A percentile compares a stretch with the other conserved stretches of the same genome.
phyloP scores from a whole-genome alignment of 352 stramenopile species.

The Globisporangium canariense region DNA sequence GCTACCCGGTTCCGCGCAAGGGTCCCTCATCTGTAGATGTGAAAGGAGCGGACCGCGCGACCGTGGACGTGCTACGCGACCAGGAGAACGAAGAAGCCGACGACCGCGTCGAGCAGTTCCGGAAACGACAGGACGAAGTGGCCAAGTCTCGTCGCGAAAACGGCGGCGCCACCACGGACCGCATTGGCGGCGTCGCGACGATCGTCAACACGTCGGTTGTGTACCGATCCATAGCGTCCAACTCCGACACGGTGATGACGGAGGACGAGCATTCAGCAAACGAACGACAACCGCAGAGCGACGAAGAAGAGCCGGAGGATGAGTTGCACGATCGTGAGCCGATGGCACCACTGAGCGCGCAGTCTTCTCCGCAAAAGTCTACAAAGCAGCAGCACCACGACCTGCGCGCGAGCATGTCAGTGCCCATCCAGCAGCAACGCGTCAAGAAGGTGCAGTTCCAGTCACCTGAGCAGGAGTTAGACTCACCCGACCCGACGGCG shows the following conservation, averaged over 20 bases:
- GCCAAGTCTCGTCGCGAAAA: neutral
- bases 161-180: constrained; percentile 4
- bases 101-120: neutral
- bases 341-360: neutral
- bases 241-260: constrained; percentile 22
- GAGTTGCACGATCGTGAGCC: neutral
- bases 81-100: constrained; percentile 16
- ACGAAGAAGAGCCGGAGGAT: constrained; percentile 3
- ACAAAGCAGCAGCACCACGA: constrained; percentile 2
- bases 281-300: constrained; percentile 1
- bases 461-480: neutral
- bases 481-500: neutral
- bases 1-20: constrained; percentile 11
- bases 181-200: constrained; percentile 18
- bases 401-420: constrained; percentile 3
- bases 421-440: constrained; percentile 2
- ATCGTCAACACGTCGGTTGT: constrained; percentile 13
- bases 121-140: constrained; percentile 9
- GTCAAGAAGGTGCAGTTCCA: constrained; percentile 17
- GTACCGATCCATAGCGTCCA: constrained; percentile 25
- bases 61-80: constrained; percentile 22
- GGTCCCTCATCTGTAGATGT: neutral
- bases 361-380: neutral
- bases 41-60: constrained; percentile 17
- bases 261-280: constrained; percentile 27